These are phyloP conservation scores for Leptosphaerulina australis DNA, from an alignment of 2,329 filamentous ascomycete genomes.

Conservation along the genomic window DNA sequence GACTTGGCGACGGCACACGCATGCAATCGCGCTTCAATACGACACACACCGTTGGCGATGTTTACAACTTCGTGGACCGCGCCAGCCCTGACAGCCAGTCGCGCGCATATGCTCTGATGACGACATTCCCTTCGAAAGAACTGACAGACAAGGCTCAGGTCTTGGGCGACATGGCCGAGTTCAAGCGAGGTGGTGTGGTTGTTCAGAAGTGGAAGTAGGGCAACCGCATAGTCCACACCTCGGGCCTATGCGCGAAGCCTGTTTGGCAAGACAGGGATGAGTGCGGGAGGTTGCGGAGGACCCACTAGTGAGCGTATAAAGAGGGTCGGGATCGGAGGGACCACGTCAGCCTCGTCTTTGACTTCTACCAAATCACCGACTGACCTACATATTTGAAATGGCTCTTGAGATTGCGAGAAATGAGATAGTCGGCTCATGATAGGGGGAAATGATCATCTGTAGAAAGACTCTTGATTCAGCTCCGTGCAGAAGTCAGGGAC, in stretches of 20 bases:
- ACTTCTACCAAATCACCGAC: conserved; percentile 4
- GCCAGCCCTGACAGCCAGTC: conserved; percentile 63
- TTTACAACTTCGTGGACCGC: conserved; percentile 76
- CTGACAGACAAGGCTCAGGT: conserved; percentile 67
- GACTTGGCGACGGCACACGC: conserved; percentile 77
- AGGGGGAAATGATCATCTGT: neutral
- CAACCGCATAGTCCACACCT: neutral
- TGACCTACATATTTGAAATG: neutral
- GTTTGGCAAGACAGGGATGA: neutral
- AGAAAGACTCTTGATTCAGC: neutral
- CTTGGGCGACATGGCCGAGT: conserved; percentile 56
- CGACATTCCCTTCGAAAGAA: conserved; percentile 83
- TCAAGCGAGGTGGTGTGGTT: conserved; percentile 61
- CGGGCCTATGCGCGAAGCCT: neutral
- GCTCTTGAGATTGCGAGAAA: neutral
- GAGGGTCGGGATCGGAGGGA: conserved; percentile 8
- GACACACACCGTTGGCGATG: conserved; percentile 75
- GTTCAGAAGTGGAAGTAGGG: conserved; percentile 60
- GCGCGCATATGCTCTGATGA: conserved; percentile 76
- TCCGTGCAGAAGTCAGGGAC: neutral
- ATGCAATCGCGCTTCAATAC: conserved; percentile 83
- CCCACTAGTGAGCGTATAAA: conserved; percentile 6
- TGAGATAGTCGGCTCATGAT: neutral
- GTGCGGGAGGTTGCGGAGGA: conserved; percentile 4
- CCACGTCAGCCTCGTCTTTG: conserved; percentile 12